A percentile compares a stretch with the other conserved stretches of the same genome.
Conservation (phyloP, 2,329 filamentous ascomycete species). For the Sclerotinia spermophila region DNA sequence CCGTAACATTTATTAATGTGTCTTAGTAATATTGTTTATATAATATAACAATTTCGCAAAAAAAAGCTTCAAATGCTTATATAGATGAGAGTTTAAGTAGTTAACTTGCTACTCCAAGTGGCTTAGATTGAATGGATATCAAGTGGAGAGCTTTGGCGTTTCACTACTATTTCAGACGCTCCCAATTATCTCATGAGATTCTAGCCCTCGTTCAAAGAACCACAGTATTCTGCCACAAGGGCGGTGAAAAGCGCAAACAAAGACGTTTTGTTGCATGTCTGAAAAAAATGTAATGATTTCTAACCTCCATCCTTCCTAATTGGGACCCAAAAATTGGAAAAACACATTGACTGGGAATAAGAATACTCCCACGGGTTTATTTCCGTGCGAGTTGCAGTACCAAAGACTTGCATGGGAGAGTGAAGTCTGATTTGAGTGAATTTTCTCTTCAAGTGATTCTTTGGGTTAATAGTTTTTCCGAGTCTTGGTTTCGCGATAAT, state of each 20-base stretch:
- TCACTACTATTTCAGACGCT: too few species aligned
- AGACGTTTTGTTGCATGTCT: neutral
- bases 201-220: too few species aligned
- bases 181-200: too few species aligned
- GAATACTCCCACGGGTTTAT: neutral
- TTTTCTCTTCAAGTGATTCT: neutral
- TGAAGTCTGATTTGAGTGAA: neutral
- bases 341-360: neutral
- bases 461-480: neutral
- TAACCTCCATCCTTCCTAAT: neutral
- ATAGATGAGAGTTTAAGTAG: too few species aligned
- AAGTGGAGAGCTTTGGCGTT: too few species aligned
- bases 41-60: too few species aligned
- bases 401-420: neutral
- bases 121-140: too few species aligned
- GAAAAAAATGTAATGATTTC: neutral
- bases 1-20: too few species aligned
- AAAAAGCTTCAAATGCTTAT: too few species aligned
- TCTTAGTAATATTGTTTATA: too few species aligned
- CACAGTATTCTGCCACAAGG: neutral
- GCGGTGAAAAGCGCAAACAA: neutral
- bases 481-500: neutral
- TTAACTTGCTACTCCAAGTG: too few species aligned
- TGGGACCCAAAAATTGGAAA: neutral
- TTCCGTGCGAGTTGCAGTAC: neutral